phyloP scores from a whole-genome alignment of 305 asterid species.

The Fraxinus sp. region DNA sequence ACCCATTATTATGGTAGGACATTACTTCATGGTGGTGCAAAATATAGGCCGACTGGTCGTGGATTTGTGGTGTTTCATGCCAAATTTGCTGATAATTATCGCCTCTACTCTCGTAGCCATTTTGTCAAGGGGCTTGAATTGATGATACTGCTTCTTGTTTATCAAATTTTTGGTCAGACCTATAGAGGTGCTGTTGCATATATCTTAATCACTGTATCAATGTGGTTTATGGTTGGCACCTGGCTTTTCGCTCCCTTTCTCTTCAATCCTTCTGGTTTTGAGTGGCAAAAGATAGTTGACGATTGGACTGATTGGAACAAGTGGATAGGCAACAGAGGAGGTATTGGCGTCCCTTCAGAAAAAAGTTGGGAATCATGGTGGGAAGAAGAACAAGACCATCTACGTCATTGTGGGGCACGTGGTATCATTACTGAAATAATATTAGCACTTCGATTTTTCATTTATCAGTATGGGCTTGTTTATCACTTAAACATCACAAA shows the following conservation, averaged over 20 bases:
- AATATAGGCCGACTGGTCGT: slow-evolving; percentile 83
- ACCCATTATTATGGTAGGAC: slow-evolving; percentile 89
- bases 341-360: slow-evolving; percentile 88
- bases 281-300: slow-evolving; percentile 95
- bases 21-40: slow-evolving; percentile 90
- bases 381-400: slow-evolving; percentile 97
- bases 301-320: slow-evolving; percentile 96
- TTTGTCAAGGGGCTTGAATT: slow-evolving; percentile 90
- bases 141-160: slow-evolving; percentile 73
- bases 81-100: slow-evolving; percentile 83
- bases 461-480: slow-evolving; percentile 88
- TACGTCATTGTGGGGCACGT: slow-evolving; percentile 75
- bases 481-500: slow-evolving; percentile 71
- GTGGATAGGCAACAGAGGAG: slow-evolving; percentile 90
- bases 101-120: slow-evolving; percentile 89
- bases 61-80: slow-evolving; percentile 96
- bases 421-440: slow-evolving; percentile 71
- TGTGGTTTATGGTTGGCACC: slow-evolving; percentile 96
- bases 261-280: slow-evolving; percentile 93
- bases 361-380: slow-evolving; percentile 99
- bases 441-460: slow-evolving; percentile 67
- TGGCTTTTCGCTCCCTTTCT: slow-evolving; percentile 96
- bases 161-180: slow-evolving; percentile 70
- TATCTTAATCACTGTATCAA: slow-evolving; percentile 74
- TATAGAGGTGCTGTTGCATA: slow-evolving; percentile 70